Evolutionary conservation across 2,329 filamentous ascomycete genomes (phyloP), one percentile per base, ranked within the genome.

Genomic region (Tolypocladium endophyticum): DNA sequence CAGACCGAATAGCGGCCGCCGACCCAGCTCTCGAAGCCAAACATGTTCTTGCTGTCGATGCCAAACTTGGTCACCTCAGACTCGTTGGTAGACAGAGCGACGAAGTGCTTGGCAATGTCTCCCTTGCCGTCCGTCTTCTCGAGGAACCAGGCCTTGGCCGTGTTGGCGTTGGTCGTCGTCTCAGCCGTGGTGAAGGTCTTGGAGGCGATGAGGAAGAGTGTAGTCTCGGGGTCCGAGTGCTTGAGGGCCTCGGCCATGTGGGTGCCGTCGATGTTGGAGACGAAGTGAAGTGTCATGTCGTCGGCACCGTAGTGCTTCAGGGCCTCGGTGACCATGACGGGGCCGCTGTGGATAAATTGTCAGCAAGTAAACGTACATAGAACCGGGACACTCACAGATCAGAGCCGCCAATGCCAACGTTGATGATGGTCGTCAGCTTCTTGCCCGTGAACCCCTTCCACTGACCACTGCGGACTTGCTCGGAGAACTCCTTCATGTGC

Each of bases 101-200:
- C 94, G 72, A 99, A 99, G 83, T 99, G 94, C 84, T 97, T 99
- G 67, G 94, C 91, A 68, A 99, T 95, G 35, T 96, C 88, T 62
- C 83, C 86, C 86, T 94, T 78, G 83, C 88, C 75, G 73, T 74
- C 81, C 0, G 84, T 86, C 78, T 87, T 86, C 78, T 95, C 82
- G 67, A 97, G 83, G 86, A 99, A 99, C 94, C 94, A 99, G 58
- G 82, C 77, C 85, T 99, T 99, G 64, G 94, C 94, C 36, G 90
- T 92, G 82, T 96, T 97, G 76, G 94, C 94, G 74, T 99, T 99
- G 69, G 93, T 97, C 62, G 83, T 88, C 56, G 94, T 99, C 84
- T 99, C 94, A 61, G 94, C 94, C 12, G 94, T 99, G 64, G 94
- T 99, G 78, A 99, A 99, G 64, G 94, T 99, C 87, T 99, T 99